Percentiles rank a stretch among this genome's conserved stretches.
Evolutionary conservation across 2,329 filamentous ascomycete species (phyloP).

Genomic region (Trematosphaeria pertusa): DNA sequence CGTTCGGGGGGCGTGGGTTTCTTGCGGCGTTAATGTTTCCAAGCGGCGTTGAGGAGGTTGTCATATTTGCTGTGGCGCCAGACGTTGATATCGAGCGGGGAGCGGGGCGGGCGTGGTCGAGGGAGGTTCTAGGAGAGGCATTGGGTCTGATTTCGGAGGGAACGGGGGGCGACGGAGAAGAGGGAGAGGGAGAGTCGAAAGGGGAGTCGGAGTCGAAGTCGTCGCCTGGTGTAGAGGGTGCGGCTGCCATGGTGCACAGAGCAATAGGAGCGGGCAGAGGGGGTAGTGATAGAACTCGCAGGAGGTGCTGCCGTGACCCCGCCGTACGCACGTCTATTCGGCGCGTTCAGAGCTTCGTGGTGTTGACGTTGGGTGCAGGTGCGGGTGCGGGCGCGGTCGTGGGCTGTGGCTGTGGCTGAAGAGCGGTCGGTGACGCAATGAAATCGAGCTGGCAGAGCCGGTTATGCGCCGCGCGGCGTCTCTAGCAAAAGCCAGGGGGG

Average conservation of each 20-base stretch:
- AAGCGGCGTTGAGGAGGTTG: slow-evolving; percentile 81
- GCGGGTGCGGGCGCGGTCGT: background rate
- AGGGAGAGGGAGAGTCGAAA: slow-evolving; percentile 41
- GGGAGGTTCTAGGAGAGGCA: slow-evolving; percentile 27
- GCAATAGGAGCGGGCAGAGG: slow-evolving; percentile 4
- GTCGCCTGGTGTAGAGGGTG: slow-evolving; percentile 38
- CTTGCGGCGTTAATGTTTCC: slow-evolving; percentile 76
- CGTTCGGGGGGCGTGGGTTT: slow-evolving; percentile 56
- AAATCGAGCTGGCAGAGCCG: slow-evolving; percentile 7
- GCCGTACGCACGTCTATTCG: background rate
- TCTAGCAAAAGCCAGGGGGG: slow-evolving; percentile 6
- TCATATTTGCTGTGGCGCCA: slow-evolving; percentile 63
- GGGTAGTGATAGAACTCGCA: slow-evolving; percentile 15
- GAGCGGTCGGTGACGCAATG: slow-evolving; percentile 13
- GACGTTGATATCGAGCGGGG: slow-evolving; percentile 68
- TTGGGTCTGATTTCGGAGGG: slow-evolving; percentile 29
- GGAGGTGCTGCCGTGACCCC: slow-evolving; percentile 7
- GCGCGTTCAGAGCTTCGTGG: no score
- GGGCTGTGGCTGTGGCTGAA: slow-evolving; percentile 3
- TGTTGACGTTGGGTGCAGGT: background rate
- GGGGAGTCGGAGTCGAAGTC: slow-evolving; percentile 41
- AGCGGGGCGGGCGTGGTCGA: slow-evolving; percentile 57
- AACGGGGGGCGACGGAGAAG: slow-evolving; percentile 35
- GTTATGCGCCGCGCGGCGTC: slow-evolving; percentile 7
- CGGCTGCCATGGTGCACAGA: slow-evolving; percentile 35